Evolutionary conservation across 371 early-diverging fungal species (phyloP), one percentile per base, ranked within the genome.

Genomic region (Choanephora cucurbitarum): DNA sequence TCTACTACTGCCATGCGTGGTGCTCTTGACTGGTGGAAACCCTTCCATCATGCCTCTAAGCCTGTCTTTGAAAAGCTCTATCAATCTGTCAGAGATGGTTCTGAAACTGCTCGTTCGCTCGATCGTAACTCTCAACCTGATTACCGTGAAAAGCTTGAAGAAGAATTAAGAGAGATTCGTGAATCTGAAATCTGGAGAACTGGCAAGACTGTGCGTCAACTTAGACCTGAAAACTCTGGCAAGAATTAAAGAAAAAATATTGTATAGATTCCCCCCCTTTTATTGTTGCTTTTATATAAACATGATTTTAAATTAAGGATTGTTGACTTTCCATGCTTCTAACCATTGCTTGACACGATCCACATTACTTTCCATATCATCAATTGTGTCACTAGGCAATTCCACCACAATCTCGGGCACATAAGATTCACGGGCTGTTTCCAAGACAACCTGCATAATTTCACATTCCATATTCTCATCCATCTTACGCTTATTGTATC

Each of bases 391-490:
- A 70, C 91, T 92, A 24, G 60, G 63, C 49, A 97, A 76, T 69
- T 90, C 94, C 49, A 92, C 75, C 6, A 97, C 82, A 48, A 94
- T 88, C 45, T 92, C 91, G 24, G 79, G 70, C 28, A 80, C 80
- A 68, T 97, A 95, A 5, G 88, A 87, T 52, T 91, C 96, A 15
- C 74, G 73, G 2, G 97, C 95, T 58, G 94, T 97, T 52, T 96
- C 96, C 60, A 91, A 75, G 4, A 97, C 90, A 5, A 99, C 94
- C 69, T 95, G 94, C 94, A 99, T 96, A 64, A 97, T 99, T 74
- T 99, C 99, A 75, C 95, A 94, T 66, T 95, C 92, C 63, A 99
- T 83, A 65, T 99, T 99, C 73, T 99, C 99, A 34, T 87, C 77
- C 51, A 98, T 90, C 78, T 99, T 99, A 44, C 85, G 83, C 44